Base-by-base conservation (phyloP, 768 basidiomycete species). In the Suillus hirtellus region DNA sequence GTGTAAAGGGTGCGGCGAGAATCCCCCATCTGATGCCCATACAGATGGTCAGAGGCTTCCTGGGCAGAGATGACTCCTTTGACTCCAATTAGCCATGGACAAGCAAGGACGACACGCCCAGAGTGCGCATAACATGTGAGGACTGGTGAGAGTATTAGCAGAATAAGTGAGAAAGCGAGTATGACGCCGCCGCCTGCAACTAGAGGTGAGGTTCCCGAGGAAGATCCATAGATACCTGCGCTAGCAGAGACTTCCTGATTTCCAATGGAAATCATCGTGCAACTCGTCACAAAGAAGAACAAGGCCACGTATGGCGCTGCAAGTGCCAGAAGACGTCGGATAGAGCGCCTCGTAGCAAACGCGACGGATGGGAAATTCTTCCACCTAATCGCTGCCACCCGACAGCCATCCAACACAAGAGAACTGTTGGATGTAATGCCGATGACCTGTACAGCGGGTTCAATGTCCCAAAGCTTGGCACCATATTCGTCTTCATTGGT, bases 11-110 rank as follows among this genome's bases (percentile, higher is more conserved):
- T 68, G 8, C 60, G 53, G 21, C 34, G 34, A 38, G 19, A 27
- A 9, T 47, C 14, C 1, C 9, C 46, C 14, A 65, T 56, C 3
- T 63, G 27, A 42, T 64, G 61, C 40, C 70, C 70, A 14, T 68
- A 73, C 15, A 63, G 42, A 44, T 65, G 24, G 0, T 4, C 34
- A 0, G 71, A 71, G 0, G 68, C 71, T 44, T 68, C 44, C 35
- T 72, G 63, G 0, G 63, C 66, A 43, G 73, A 72, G 3, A 74
- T 31, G 58, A 72, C 19, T 8, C 73, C 71, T n/a, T 63, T 72
- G 10, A 74, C 66, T 3, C 71, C 71, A 21, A 72, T 6, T 0
- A 72, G 17, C 71, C 71, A 72, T 0, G 71, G 71, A 4, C 72
- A 62, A 6, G 66, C 66, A 0, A 52, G 58, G 3, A 65, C 60